phyloP scores from a whole-genome alignment of 768 basidiomycete species.

The Podaxis sp. region DNA sequence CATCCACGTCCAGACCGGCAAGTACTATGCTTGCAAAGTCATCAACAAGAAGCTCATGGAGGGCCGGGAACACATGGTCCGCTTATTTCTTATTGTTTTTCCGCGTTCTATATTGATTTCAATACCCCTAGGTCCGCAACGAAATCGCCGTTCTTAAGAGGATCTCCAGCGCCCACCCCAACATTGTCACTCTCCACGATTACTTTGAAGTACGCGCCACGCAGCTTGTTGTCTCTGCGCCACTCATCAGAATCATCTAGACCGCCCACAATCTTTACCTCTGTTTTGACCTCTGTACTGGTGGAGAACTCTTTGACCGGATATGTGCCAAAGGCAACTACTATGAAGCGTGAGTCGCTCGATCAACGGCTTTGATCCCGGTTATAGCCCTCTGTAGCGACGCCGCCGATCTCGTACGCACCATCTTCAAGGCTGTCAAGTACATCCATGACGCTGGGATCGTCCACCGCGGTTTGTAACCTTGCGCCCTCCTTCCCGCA shows the following conservation, averaged over 20 bases:
- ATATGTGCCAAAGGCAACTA: constrained; percentile 98
- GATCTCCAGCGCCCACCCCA: constrained; percentile 85
- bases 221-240: not conserved
- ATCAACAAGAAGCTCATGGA: constrained; percentile 99
- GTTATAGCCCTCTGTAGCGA: constrained; percentile 50
- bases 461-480: constrained; percentile 76
- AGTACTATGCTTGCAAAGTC: constrained; percentile 99
- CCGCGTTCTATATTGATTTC: not conserved
- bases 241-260: constrained; percentile 33
- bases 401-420: constrained; percentile 84
- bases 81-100: constrained; percentile 23
- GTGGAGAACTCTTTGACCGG: constrained; percentile 97
- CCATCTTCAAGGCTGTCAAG: constrained; percentile 82
- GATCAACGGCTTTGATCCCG: not conserved
- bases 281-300: constrained; percentile 94
- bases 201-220: constrained; percentile 82
- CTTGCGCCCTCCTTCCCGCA: not conserved
- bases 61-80: constrained; percentile 95
- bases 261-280: constrained; percentile 93
- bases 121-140: constrained; percentile 74
- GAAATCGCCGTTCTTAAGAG: constrained; percentile 95
- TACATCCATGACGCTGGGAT: constrained; percentile 92
- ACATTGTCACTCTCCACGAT: constrained; percentile 93
- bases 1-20: constrained; percentile 84
- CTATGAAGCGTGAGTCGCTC: constrained; percentile 74